phyloP scores from a whole-genome alignment of 495 filamentous ascomycete genomes.

The Paragyromitra xinjiangensis region DNA sequence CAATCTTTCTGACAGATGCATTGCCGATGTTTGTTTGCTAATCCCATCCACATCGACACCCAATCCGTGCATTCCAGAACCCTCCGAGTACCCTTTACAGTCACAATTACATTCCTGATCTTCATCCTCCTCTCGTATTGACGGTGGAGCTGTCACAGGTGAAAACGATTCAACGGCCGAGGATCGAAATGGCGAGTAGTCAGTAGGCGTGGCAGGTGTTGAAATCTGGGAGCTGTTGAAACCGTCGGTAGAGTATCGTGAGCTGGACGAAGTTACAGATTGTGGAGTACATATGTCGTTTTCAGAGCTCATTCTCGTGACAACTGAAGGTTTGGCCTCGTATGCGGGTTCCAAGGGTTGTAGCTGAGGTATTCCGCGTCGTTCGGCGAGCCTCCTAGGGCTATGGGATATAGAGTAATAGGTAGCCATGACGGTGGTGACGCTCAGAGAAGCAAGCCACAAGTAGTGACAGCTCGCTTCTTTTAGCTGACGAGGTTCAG shows the following conservation, averaged over 20 bases:
- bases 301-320: conserved; percentile 32
- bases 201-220: conserved; percentile 53
- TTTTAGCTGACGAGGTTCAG: conserved; percentile 19
- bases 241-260: conserved; percentile 49
- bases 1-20: conserved; percentile 47
- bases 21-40: conserved; percentile 46
- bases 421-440: conserved; percentile 42
- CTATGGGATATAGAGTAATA: conserved; percentile 50
- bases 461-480: conserved; percentile 51
- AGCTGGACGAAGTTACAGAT: conserved; percentile 49
- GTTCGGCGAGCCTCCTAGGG: conserved; percentile 55
- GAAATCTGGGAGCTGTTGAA: conserved; percentile 49
- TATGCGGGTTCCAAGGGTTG: conserved; percentile 54
- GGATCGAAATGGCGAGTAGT: conserved; percentile 48
- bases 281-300: conserved; percentile 30
- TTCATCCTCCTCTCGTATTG: conserved; percentile 55
- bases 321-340: conserved; percentile 43
- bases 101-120: conserved; percentile 48
- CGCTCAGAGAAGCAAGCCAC: conserved; percentile 32
- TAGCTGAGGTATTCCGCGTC: conserved; percentile 56
- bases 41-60: conserved; percentile 52
- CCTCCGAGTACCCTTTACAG: conserved; percentile 35
- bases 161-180: conserved; percentile 36
- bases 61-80: conserved; percentile 41
- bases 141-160: conserved; percentile 44